These are phyloP conservation scores for Colletotrichum orbiculare DNA, from an alignment of 2,329 filamentous ascomycete genomes.

Conservation along the genomic window DNA sequence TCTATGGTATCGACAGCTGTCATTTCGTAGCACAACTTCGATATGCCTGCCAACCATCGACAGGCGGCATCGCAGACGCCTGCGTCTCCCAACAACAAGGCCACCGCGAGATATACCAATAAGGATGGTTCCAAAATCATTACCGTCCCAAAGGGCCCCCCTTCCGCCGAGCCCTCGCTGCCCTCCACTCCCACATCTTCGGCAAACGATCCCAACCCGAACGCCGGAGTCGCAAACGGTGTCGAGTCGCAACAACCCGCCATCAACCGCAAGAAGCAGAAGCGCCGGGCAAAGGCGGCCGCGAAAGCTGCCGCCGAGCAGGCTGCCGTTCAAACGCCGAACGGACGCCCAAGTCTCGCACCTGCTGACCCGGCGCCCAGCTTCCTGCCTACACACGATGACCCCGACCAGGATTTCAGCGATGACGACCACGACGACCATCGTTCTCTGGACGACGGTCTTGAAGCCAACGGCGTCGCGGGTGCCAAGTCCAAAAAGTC, in stretches of 20 bases:
- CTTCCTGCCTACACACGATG: conserved; percentile 53
- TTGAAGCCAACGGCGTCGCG: conserved; percentile 44
- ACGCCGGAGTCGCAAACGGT: conserved; percentile 39
- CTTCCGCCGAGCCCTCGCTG: conserved; percentile 63
- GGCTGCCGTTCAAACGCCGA: conserved; percentile 43
- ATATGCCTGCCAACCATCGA: conserved; percentile 64
- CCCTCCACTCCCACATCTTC: conserved; percentile 62
- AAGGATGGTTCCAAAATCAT: conserved; percentile 78
- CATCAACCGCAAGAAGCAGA: conserved; percentile 95
- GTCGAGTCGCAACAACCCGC: conserved; percentile 53
- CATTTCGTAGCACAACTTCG: conserved; percentile 47
- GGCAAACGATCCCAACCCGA: conserved; percentile 45
- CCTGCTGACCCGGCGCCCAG: conserved; percentile 42
- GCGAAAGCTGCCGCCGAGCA: conserved; percentile 67
- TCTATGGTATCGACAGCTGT: conserved; percentile 52
- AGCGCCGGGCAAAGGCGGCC: conserved; percentile 87
- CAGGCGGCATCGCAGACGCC: conserved; percentile 61
- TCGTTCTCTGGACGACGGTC: conserved; percentile 52
- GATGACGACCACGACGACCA: conserved; percentile 63
- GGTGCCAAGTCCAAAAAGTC: conserved; percentile 66
- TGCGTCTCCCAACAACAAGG: conserved; percentile 62
- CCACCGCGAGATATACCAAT: conserved; percentile 72
- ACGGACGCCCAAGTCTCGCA: conserved; percentile 54
- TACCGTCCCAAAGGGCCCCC: conserved; percentile 68
- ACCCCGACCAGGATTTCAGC: conserved; percentile 66